Percentiles rank a stretch among this genome's conserved stretches.
phyloP scores from a whole-genome alignment of 805 yeast genomes.

The Cyberlindnera bimundalis region DNA sequence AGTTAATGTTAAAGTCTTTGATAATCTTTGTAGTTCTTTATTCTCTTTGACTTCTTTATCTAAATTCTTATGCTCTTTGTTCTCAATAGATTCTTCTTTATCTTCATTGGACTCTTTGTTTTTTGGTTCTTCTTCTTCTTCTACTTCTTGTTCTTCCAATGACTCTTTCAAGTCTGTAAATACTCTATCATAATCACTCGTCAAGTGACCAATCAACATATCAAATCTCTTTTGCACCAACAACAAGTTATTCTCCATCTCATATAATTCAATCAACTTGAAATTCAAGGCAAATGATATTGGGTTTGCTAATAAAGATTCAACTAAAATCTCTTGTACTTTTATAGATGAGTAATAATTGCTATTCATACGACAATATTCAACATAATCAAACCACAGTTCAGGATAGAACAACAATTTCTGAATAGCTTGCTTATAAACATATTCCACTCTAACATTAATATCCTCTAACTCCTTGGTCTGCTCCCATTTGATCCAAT shows the following conservation, averaged over 20 bases:
- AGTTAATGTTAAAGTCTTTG: conserved; percentile 54
- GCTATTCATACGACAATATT: conserved; percentile 29
- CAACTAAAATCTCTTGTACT: conserved; percentile 43
- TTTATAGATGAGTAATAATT: conserved; percentile 13
- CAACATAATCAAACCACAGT: conserved; percentile 66
- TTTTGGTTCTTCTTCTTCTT: conserved; percentile 5
- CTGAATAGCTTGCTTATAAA: conserved; percentile 67
- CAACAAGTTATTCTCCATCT: conserved; percentile 48
- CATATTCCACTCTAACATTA: conserved; percentile 59
- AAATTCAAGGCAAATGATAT: conserved; percentile 62
- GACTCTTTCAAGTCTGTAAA: no score
- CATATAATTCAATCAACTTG: conserved; percentile 67
- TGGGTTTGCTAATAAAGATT: conserved; percentile 65
- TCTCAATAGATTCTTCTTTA: neutral
- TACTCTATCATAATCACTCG: neutral
- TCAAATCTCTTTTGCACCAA: conserved; percentile 50
- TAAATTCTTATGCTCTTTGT: conserved; percentile 13
- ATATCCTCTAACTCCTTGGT: conserved; percentile 58
- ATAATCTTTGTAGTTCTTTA: conserved; percentile 14
- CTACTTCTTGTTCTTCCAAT: conserved; percentile 14
- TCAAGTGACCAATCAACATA: conserved; percentile 38
- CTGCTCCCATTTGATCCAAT: conserved; percentile 80
- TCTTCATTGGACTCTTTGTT: no score
- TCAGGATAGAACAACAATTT: conserved; percentile 64
- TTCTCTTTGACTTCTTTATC: neutral